These are phyloP conservation scores for Talaromyces sp. DNA, from an alignment of 2,329 filamentous ascomycete species.

Conservation along the genomic window DNA sequence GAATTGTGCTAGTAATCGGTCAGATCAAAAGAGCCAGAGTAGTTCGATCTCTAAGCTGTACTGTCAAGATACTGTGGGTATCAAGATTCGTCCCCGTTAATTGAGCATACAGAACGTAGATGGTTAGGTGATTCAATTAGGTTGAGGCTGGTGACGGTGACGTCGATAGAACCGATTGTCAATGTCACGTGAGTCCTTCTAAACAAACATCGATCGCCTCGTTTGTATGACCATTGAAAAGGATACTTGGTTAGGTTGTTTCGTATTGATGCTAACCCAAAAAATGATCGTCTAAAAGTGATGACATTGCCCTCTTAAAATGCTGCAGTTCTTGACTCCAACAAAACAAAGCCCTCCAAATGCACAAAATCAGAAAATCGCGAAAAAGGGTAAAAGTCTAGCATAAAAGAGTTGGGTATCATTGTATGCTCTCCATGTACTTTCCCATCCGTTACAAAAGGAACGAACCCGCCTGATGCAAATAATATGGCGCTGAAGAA, in stretches of 20 bases:
- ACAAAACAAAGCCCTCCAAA: neutral
- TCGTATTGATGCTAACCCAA: neutral
- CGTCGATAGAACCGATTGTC: neutral
- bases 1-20: neutral
- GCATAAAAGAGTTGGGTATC: slow-evolving; percentile 21
- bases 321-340: neutral
- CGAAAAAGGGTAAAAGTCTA: slow-evolving; percentile 14
- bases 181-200: neutral
- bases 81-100: neutral
- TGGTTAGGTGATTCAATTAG: neutral
- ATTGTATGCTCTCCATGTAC: slow-evolving; percentile 15
- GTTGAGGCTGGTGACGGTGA: neutral
- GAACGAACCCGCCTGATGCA: slow-evolving; percentile 28
- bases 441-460: slow-evolving; percentile 9
- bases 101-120: neutral
- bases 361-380: neutral
- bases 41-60: neutral
- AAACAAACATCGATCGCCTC: neutral
- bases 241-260: too few species aligned
- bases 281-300: neutral
- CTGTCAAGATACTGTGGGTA: neutral
- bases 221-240: neutral
- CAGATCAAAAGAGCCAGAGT: neutral
- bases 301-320: neutral
- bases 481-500: slow-evolving; percentile 27